A percentile compares a stretch with the other conserved stretches of the same genome.
These are phyloP conservation scores for Alternaria burnsii DNA, from an alignment of 2,329 filamentous ascomycete genomes.

Conservation along the genomic window DNA sequence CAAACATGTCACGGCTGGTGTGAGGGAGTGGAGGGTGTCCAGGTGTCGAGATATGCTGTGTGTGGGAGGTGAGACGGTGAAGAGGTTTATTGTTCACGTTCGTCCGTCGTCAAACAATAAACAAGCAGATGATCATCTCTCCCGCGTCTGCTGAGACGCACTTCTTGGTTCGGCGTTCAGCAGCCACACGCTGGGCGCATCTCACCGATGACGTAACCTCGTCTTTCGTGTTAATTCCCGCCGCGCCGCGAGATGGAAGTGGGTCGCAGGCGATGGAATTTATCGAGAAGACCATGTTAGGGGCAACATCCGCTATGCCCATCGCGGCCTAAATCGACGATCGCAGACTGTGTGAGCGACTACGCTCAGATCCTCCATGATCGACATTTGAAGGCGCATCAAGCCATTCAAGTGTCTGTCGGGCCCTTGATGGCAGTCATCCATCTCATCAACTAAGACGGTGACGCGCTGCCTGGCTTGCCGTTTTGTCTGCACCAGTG, in stretches of 20 bases:
- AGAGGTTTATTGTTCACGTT: not conserved
- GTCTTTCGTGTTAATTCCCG: not conserved
- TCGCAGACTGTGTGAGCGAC: slow-evolving; percentile 13
- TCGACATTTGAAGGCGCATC: slow-evolving; percentile 29
- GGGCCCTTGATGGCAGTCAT: slow-evolving; percentile 11
- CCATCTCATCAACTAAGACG: slow-evolving; percentile 12
- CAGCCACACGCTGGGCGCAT: not conserved
- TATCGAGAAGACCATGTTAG: slow-evolving; percentile 12
- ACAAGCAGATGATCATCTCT: not conserved
- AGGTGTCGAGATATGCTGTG: not conserved
- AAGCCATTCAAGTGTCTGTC: slow-evolving; percentile 20
- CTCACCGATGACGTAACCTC: slow-evolving; percentile 3
- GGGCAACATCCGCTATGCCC: slow-evolving; percentile 16
- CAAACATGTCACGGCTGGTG: not conserved
- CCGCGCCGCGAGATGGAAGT: not conserved
- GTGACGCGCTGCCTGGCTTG: slow-evolving; percentile 5
- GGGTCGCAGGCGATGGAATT: slow-evolving; percentile 11
- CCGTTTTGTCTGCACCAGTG: slow-evolving; percentile 4
- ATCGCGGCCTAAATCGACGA: slow-evolving; percentile 24
- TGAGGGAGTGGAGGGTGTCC: not conserved
- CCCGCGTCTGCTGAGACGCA: not conserved
- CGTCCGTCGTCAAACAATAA: not conserved
- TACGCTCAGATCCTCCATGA: slow-evolving; percentile 18
- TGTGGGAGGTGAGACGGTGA: no score
- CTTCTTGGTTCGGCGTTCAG: not conserved